Conservation (phyloP, 306 rosid genomes). For the Citrullus mucosospermus region DNA sequence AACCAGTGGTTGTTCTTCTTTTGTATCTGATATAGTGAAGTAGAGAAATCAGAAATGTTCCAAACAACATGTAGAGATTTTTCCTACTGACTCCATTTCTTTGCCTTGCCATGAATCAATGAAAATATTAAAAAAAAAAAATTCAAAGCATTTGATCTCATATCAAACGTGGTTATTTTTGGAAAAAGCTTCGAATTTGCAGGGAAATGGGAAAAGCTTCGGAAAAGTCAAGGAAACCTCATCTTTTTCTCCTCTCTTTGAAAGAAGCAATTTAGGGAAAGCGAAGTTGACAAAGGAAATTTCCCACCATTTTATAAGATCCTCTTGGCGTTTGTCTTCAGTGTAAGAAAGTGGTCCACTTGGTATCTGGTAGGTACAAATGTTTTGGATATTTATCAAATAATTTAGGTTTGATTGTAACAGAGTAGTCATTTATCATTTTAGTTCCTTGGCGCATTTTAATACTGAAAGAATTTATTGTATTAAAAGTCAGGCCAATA, state of each 20-base stretch:
- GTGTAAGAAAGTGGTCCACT: background rate
- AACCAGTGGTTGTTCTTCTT: background rate
- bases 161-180: background rate
- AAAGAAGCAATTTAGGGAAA: background rate
- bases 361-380: background rate
- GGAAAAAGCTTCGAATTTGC: background rate
- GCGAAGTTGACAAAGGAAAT: background rate
- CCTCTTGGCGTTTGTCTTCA: background rate
- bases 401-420: background rate
- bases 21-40: background rate
- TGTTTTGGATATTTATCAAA: background rate
- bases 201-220: background rate
- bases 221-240: background rate
- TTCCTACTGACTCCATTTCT: background rate
- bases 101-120: background rate
- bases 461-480: background rate
- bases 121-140: background rate
- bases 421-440: background rate
- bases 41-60: background rate
- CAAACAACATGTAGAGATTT: background rate
- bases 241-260: background rate
- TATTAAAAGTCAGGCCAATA: background rate
- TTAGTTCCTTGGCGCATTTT: background rate
- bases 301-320: background rate
- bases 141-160: background rate